Evolutionary conservation across 768 basidiomycete species (phyloP).

Genomic region (Serendipita sp.): DNA sequence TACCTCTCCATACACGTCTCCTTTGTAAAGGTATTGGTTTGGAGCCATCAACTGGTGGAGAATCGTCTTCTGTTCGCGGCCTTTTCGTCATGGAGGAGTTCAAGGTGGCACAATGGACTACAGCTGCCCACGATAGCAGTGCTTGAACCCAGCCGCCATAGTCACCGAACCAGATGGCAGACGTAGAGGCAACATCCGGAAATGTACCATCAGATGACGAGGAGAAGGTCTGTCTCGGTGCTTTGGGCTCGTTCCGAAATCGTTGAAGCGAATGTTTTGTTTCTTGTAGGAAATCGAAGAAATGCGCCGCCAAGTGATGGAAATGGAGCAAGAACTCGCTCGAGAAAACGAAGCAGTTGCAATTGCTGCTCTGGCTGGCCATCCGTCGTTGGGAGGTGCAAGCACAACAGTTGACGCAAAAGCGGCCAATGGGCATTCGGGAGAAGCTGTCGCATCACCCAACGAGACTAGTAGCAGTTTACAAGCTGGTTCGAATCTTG

Average conservation of each 20-base stretch:
- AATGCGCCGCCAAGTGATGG: constrained; percentile 74
- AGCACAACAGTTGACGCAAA: not conserved
- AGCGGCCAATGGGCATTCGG: constrained; percentile 15
- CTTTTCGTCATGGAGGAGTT: constrained; percentile 46
- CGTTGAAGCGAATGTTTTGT: not conserved
- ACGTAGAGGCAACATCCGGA: constrained; percentile 9
- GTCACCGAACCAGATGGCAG: not conserved
- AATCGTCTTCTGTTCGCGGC: constrained; percentile 45
- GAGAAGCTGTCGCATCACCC: constrained; percentile 37
- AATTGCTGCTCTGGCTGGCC: not conserved
- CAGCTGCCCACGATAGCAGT: not conserved
- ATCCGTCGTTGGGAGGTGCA: constrained; percentile 1
- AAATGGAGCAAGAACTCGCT: constrained; percentile 45
- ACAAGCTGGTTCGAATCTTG: constrained; percentile 77
- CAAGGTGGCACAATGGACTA: not conserved
- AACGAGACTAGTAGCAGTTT: constrained; percentile 29
- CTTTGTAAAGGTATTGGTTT: constrained; percentile 69
- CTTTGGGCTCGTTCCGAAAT: not conserved
- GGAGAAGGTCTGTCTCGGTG: not conserved
- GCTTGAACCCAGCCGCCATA: not conserved
- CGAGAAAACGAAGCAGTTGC: constrained; percentile 10
- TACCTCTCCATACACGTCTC: constrained; percentile 69
- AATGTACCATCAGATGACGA: constrained; percentile 6
- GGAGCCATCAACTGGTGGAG: constrained; percentile 27
- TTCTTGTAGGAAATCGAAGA: constrained; percentile 57